Base-by-base conservation (phyloP, 2,329 filamentous ascomycete genomes). In the Tolypocladium album region DNA sequence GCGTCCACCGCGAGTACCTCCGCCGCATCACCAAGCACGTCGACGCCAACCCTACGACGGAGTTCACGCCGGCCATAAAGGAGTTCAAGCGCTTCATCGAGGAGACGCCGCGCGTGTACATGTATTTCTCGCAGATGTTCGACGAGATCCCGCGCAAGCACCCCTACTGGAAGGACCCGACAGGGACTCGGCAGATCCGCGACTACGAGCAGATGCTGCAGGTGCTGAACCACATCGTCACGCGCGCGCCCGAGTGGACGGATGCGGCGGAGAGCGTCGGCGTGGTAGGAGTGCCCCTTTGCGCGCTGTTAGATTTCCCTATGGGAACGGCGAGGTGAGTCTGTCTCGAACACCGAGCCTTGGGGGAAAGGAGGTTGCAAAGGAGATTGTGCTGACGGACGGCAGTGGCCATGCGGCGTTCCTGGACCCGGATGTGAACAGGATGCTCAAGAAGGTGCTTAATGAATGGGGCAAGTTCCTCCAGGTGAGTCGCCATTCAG, bases 11-110 rank as follows among this genome's bases (percentile, higher is more conserved):
- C 59, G 79, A 83, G 69, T 90, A 83, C 83, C 79, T 90, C n/a
- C 73, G 74, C 9, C 76, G 76, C 17, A 76, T 83, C 24, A 78
- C 86, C 52, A 71, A 80, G 9, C 75, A 85, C 47, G 79, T 85
- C 27, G 81, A 86, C 65, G 70, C 75, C 20, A 72, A 81, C 60
- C 72, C 75, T 9, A 67, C 72, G 5, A 72, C 79, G 64, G 70
- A 79, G 2, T 75, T 89, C 0, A 78, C 81, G 15, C 86, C 85
- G 0, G 84, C 84, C 0, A 71, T 90, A 0, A 66, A 79, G 62
- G 87, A 89, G 63, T 88, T 90, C 74, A 78, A 85, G 67, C 70
- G 81, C 1, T 73, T 89, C 31, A 89, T 90, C 63, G 87, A 90
- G 69, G 70, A 71, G 36, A 84, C 84, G 63, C 75, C 85, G 1